Percentiles rank a stretch among this genome's conserved stretches.
These are phyloP conservation scores for Globisporangium nagaii DNA, from an alignment of 352 stramenopile species.

Conservation along the genomic window DNA sequence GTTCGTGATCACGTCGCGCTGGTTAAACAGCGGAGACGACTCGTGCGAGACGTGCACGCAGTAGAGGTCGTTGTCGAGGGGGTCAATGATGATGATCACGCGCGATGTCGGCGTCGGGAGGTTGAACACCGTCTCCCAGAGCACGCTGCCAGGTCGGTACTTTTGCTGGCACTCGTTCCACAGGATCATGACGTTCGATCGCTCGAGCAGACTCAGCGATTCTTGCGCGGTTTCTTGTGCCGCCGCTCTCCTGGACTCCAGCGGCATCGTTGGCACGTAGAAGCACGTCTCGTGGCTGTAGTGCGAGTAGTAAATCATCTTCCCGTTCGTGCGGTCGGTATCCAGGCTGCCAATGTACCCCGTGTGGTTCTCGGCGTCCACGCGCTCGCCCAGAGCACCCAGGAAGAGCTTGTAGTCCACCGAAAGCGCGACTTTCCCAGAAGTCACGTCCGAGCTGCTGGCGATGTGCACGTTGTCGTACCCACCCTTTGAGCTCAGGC, in stretches of 20 bases:
- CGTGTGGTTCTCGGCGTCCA: constrained; percentile 33
- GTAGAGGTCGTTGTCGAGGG: constrained; percentile 78
- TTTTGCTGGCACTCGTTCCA: constrained; percentile 87
- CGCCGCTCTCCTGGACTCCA: constrained; percentile 28
- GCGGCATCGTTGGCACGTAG: constrained; percentile 70
- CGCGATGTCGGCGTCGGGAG: constrained; percentile 72
- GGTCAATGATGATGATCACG: constrained; percentile 79
- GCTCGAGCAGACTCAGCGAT: constrained; percentile 38
- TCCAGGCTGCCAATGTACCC: constrained; percentile 46
- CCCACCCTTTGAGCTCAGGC: constrained; percentile 56
- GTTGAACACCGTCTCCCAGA: constrained; percentile 76
- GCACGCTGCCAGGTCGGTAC: constrained; percentile 65
- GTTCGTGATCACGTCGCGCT: constrained; percentile 63
- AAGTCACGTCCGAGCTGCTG: constrained; percentile 39
- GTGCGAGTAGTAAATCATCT: constrained; percentile 68
- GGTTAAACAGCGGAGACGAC: constrained; percentile 71
- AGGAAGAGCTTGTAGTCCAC: constrained; percentile 77
- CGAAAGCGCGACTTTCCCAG: constrained; percentile 34
- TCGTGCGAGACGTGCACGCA: constrained; percentile 80
- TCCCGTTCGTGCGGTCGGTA: constrained; percentile 28
- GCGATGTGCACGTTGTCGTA: constrained; percentile 75
- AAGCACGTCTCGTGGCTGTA: constrained; percentile 79
- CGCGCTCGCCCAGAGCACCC: constrained; percentile 51
- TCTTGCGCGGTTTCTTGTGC: constrained; percentile 20
- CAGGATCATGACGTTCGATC: constrained; percentile 76